Conservation (phyloP, 179 eudicot genomes). For the Amaranthus tricolor region DNA sequence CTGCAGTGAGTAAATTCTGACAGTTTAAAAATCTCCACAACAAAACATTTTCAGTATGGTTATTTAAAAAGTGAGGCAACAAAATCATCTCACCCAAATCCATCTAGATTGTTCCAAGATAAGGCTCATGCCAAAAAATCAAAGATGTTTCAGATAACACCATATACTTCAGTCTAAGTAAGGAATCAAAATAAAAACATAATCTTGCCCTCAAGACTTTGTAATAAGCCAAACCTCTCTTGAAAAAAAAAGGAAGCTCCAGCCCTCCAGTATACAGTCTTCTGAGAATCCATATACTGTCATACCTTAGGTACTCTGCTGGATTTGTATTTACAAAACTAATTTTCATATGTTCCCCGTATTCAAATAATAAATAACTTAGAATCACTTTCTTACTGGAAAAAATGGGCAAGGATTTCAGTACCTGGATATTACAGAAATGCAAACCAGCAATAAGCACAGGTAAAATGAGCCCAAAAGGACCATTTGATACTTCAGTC, state of each 20-base stretch:
- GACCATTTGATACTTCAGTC: conserved; percentile 68
- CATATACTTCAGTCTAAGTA: not conserved
- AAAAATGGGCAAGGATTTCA: not conserved
- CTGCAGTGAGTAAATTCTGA: not conserved
- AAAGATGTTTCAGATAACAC: not conserved
- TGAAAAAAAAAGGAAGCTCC: not conserved
- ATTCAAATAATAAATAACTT: not conserved
- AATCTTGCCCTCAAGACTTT: not conserved
- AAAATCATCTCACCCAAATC: not conserved
- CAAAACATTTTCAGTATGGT: not conserved
- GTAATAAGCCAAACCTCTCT: not conserved
- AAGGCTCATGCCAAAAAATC: not conserved
- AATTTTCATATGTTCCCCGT: not conserved
- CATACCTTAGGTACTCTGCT: conserved; percentile 6
- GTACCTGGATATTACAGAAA: conserved; percentile 73
- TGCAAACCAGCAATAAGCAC: conserved; percentile 72
- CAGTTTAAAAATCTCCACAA: not conserved
- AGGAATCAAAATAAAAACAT: not conserved
- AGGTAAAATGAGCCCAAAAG: conserved; percentile 64
- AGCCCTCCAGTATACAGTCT: not conserved
- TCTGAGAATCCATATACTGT: not conserved
- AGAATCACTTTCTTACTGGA: not conserved
- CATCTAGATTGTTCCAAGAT: not conserved
- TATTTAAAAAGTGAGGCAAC: not conserved
- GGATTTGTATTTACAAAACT: not conserved